Base-by-base conservation (phyloP, 2,329 filamentous ascomycete species). In the Hypoxylon sp. region DNA sequence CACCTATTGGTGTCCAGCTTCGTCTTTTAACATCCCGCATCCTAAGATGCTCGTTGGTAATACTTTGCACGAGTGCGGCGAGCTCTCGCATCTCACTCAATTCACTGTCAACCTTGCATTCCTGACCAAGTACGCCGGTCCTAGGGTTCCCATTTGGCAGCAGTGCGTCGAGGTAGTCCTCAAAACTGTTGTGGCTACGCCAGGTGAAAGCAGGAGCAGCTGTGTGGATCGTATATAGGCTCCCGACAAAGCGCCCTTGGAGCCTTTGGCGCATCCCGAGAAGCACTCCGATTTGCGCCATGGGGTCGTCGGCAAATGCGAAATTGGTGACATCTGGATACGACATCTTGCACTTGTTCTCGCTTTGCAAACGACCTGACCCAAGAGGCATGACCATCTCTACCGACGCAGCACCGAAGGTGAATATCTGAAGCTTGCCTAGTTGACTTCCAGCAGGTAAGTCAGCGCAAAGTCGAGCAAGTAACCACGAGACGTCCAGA, bases 1-100 rank as follows among this genome's bases (percentile, higher is more conserved):
- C 70, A 0, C 74, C 75, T 4, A 78, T 70, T 0, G 72, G 75
- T 0, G 76, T 78, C 77, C 76, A 78, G 67, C 76, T 78, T 11
- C 74, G 68, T 7, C 75, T 69, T 62, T 73, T 74, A 27, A 51
- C 66, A 66, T 46, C 68, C 69, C 58, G 52, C 48, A 54, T 56
- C 17, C 50, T 60, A 15, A 60, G 50, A 9, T 58, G 62, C 27
- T 64, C 60, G 15, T 60, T 60, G 24, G 62, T 62, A 17, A 72
- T 65, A 55, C 73, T 71, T 54, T 70, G 71, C 3, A 70, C 68
- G 64, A 78, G 72, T 52, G 75, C 75, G 0, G 74, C 72, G 33
- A 78, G 72, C 68, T 78, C 76, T 41, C 76, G 74, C 68, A 73
- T 74, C 67, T 79, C 77, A 31, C 73, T 75, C 23, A 74, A 66